Evolutionary conservation across 1,139 yeast species (phyloP).

Genomic region (Geotrichum bryndzae): DNA sequence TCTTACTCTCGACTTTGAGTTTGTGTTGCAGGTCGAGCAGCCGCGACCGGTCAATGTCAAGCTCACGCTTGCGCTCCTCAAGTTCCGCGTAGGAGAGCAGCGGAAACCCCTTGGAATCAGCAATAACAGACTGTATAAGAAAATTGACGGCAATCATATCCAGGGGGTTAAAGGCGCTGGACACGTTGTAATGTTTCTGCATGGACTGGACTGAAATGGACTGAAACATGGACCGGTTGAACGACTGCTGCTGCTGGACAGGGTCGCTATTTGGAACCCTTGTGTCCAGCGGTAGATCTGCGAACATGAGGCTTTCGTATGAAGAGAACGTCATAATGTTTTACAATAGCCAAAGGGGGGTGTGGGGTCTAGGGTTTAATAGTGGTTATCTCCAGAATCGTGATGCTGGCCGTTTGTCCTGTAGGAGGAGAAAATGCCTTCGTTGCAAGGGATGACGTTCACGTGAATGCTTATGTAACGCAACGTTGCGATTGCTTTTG

Average conservation of each 20-base stretch:
- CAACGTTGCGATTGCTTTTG: too few species aligned
- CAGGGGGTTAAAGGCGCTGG: not conserved
- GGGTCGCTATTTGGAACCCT: not conserved
- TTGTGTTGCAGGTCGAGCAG: conserved; percentile 28
- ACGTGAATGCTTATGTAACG: too few species aligned
- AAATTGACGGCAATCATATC: conserved; percentile 7
- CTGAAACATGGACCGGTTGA: not conserved
- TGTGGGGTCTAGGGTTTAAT: not conserved
- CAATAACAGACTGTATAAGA: conserved; percentile 32
- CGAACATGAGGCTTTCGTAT: conserved; percentile 9
- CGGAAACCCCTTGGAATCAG: conserved; percentile 29
- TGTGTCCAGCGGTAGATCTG: conserved; percentile 3
- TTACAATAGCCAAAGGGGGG: not conserved
- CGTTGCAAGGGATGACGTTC: too few species aligned
- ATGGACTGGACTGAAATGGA: not conserved
- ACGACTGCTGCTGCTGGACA: not conserved
- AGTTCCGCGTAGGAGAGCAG: conserved; percentile 33
- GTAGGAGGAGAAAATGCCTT: too few species aligned
- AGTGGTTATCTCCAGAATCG: not conserved
- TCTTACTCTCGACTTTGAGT: conserved; percentile 31
- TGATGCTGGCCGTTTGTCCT: not conserved
- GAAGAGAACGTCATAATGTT: not conserved
- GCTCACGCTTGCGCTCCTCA: conserved; percentile 28
- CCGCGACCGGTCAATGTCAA: conserved; percentile 24
- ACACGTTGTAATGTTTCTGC: conserved; percentile 1